phyloP scores from a whole-genome alignment of 345 rosid genomes.

The Luvunga scandens region DNA sequence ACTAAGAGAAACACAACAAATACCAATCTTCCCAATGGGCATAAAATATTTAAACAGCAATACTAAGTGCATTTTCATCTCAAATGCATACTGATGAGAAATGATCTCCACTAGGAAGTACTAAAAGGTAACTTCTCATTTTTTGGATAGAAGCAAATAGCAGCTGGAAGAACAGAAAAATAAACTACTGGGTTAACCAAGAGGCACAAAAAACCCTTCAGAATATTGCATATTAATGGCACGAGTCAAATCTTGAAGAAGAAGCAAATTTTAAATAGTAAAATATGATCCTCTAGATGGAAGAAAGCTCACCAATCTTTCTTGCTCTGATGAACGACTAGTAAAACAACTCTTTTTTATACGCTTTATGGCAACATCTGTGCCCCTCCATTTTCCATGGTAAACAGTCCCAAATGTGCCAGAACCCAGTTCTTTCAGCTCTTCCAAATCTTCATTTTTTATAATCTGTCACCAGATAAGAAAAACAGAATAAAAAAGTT shows the following conservation, averaged over 20 bases:
- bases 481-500: conserved; percentile 12
- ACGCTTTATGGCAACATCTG: conserved; percentile 96
- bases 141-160: background rate
- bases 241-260: background rate
- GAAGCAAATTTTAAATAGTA: background rate
- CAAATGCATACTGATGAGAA: background rate
- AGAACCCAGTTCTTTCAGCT: conserved; percentile 89
- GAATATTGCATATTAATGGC: background rate
- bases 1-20: conserved; percentile 7
- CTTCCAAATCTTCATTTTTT: conserved; percentile 91
- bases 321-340: conserved; percentile 92
- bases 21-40: conserved; percentile 11
- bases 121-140: background rate
- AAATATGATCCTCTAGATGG: background rate
- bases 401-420: conserved; percentile 98
- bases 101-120: background rate
- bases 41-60: background rate
- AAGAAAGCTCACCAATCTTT: conserved; percentile 67
- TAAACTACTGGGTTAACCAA: background rate
- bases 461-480: conserved; percentile 49
- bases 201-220: background rate
- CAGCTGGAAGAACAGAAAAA: background rate
- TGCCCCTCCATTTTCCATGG: conserved; percentile 99
- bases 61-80: background rate
- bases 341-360: conserved; percentile 92